Percentiles rank a stretch among this genome's conserved stretches.
Evolutionary conservation across 2,329 filamentous ascomycete genomes (phyloP).

Genomic region (Xenoacremonium recifei): DNA sequence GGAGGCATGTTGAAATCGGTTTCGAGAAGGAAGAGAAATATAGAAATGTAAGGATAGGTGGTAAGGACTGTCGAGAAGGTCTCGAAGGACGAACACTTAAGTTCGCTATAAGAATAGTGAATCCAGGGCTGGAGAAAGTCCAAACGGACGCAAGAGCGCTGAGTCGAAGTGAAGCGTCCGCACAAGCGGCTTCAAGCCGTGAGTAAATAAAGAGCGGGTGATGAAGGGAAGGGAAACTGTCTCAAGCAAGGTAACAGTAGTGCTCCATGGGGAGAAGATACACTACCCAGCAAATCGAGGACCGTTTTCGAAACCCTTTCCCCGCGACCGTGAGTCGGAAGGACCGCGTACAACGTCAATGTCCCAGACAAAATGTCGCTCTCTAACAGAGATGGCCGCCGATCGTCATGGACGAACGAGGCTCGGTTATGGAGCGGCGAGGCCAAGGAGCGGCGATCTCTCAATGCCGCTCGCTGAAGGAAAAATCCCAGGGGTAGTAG

Average conservation of each 20-base stretch:
- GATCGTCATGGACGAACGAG: neutral
- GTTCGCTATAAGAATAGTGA: neutral
- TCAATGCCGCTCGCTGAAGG: too few species aligned
- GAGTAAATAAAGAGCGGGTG: constrained; percentile 12
- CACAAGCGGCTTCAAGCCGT: constrained; percentile 9
- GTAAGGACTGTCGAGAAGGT: constrained; percentile 5
- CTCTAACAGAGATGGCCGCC: neutral
- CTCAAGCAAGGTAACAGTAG: constrained; percentile 4
- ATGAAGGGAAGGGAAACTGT: constrained; percentile 8
- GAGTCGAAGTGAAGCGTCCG: constrained; percentile 7
- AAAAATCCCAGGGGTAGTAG: too few species aligned
- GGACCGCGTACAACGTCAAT: neutral
- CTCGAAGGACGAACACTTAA: neutral
- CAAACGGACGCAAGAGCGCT: neutral
- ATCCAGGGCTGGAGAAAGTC: neutral
- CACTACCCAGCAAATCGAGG: neutral
- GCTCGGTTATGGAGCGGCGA: neutral
- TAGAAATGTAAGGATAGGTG: constrained; percentile 12
- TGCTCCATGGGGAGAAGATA: constrained; percentile 7
- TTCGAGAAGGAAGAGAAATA: constrained; percentile 1
- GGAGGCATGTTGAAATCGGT: constrained; percentile 39
- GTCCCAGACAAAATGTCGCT: neutral
- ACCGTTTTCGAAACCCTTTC: neutral
- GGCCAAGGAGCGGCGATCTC: neutral
- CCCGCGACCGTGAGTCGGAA: neutral